Evolutionary conservation across 805 yeast species (phyloP).

Genomic region (Candida namnaoensis): DNA sequence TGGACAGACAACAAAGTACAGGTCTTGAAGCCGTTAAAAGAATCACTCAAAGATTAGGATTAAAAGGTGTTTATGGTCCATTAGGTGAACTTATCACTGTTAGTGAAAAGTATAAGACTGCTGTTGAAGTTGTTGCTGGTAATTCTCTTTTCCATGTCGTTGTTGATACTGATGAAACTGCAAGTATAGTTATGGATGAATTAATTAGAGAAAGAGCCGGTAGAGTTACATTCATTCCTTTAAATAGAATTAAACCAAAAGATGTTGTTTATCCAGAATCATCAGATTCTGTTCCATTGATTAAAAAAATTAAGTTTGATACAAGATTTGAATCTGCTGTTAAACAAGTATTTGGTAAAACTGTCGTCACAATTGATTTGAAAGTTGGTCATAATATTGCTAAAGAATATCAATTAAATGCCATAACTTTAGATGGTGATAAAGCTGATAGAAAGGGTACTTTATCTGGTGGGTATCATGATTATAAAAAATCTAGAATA

Average conservation of each 20-base stretch:
- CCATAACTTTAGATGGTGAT: slow-evolving; percentile 91
- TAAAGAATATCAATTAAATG: slow-evolving; percentile 47
- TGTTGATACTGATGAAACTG: slow-evolving; percentile 82
- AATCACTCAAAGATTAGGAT: slow-evolving; percentile 50
- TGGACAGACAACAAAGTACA: slow-evolving; percentile 60
- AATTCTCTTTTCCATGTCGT: slow-evolving; percentile 79
- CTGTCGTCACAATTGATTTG: slow-evolving; percentile 67
- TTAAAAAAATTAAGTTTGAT: slow-evolving; percentile 62
- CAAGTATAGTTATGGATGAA: slow-evolving; percentile 70
- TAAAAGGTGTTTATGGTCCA: slow-evolving; percentile 72
- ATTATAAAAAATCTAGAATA: slow-evolving; percentile 55
- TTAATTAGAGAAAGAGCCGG: slow-evolving; percentile 65
- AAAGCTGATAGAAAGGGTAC: slow-evolving; percentile 79
- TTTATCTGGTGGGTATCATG: slow-evolving; percentile 82
- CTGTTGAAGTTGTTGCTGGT: slow-evolving; percentile 88
- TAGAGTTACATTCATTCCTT: slow-evolving; percentile 85
- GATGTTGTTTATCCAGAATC: slow-evolving; percentile 49
- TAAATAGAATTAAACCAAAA: slow-evolving; percentile 50
- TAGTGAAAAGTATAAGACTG: slow-evolving; percentile 73
- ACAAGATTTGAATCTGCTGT: slow-evolving; percentile 56
- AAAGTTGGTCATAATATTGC: slow-evolving; percentile 64
- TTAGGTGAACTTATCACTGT: slow-evolving; percentile 78
- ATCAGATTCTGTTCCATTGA: slow-evolving; percentile 62
- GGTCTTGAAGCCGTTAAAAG: slow-evolving; percentile 65
- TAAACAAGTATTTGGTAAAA: slow-evolving; percentile 70